A percentile compares a stretch with the other conserved stretches of the same genome.
phyloP scores from a whole-genome alignment of 768 basidiomycete genomes.

The Suillus plorans region DNA sequence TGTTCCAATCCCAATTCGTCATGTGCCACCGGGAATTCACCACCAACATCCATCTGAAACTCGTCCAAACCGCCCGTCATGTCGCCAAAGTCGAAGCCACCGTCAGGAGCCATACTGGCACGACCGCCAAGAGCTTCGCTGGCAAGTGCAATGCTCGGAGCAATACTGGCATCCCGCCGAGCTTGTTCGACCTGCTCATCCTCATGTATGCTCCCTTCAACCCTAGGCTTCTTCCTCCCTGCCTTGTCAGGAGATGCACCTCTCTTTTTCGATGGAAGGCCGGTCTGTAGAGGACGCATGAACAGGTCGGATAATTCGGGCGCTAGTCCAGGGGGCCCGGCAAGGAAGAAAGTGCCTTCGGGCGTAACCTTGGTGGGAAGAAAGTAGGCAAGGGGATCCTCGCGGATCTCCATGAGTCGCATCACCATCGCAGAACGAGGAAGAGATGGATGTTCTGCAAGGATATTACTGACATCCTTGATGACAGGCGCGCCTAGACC shows the following conservation, averaged over 20 bases:
- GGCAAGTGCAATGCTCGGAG: constrained; percentile 57
- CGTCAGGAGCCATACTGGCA: constrained; percentile 54
- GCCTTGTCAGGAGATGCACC: constrained; percentile 56
- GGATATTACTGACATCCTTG: constrained; percentile 64
- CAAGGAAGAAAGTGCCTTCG: constrained; percentile 75
- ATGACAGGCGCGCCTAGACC: constrained; percentile 57
- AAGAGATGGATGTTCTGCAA: constrained; percentile 80
- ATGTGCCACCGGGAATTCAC: constrained; percentile 40
- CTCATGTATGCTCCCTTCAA: constrained; percentile 47
- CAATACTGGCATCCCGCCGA: constrained; percentile 65
- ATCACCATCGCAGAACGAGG: constrained; percentile 83
- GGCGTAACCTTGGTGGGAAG: constrained; percentile 76
- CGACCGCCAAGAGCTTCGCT: constrained; percentile 55
- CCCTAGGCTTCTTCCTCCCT: constrained; percentile 57
- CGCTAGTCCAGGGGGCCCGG: constrained; percentile 80
- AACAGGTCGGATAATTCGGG: constrained; percentile 85
- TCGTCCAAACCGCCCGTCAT: constrained; percentile 58
- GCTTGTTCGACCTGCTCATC: constrained; percentile 69
- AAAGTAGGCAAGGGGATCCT: constrained; percentile 83
- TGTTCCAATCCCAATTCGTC: constrained; percentile 36
- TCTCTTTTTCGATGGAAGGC: constrained; percentile 56
- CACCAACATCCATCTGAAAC: constrained; percentile 66
- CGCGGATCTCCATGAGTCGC: constrained; percentile 82
- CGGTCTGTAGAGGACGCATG: constrained; percentile 65
- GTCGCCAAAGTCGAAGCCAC: constrained; percentile 62